Base-by-base conservation (phyloP, 2,329 filamentous ascomycete species). In the Ophidiomyces ophidiicola region DNA sequence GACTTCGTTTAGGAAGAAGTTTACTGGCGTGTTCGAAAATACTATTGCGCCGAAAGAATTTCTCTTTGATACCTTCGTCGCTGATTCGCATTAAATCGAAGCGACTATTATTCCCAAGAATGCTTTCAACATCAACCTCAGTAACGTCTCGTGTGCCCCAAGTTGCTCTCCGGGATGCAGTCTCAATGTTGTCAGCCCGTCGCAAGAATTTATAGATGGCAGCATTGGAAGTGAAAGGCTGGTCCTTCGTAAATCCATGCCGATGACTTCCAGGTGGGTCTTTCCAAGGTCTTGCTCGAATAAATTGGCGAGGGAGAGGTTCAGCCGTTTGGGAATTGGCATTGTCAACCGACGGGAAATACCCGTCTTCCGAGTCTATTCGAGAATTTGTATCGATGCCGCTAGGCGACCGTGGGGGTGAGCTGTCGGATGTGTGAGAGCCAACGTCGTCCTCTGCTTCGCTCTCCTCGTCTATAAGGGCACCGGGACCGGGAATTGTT, bases 131-230 rank as follows among this genome's bases (percentile, higher is more conserved):
- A 42, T 75, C 72, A 11, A 65, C 65, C 39, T 72, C 68, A 48
- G 66, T 64, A 24, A 69, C 54, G 36, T 64, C 59, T 17, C 59
- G 57, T 19, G 70, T 72, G 15, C 70, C 70, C 53, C 71, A 65
- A 6, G 72, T 76, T 12, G 71, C 72, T 32, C 66, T 62, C 32
- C 71, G 63, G 10, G 72, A 75, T 31, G 66, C 62, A 6, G 64
- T 66, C 36, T 75, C 72, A 11, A 70, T 57, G 38, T 73, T 69
- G 31, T 61, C 64, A 3, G 67, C 67, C 34, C 66, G 62, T 46
- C 61, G 57, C 21, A 61, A 53, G 47, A 67, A 76, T 28, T 64
- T 62, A 54, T 65, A 60, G 52, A 74, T 74, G n/a, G 72, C 72
- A 28, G 65, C 67, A 47, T 64, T 70, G 0, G 72, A 71, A 6